phyloP scores from a whole-genome alignment of 2,329 filamentous ascomycete genomes.

The Biscogniauxia mediterranea region DNA sequence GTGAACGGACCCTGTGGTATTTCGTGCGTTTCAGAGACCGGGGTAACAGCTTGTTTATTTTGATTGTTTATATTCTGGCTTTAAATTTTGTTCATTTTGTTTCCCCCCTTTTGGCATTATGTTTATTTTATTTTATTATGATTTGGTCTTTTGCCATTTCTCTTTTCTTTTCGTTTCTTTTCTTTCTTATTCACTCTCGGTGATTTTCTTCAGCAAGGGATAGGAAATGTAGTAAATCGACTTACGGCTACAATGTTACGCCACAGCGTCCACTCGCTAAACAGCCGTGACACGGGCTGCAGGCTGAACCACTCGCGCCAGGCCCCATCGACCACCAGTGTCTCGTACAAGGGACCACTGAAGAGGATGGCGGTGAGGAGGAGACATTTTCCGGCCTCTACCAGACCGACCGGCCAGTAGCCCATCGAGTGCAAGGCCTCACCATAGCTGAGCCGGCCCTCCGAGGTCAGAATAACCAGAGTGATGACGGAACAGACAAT shows the following conservation, averaged over 20 bases:
- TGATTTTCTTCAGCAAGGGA: background rate
- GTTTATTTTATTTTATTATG: background rate
- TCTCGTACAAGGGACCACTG: constrained; percentile 78
- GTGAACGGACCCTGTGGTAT: constrained; percentile 71
- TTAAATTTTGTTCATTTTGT: background rate
- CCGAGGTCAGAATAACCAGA: constrained; percentile 60
- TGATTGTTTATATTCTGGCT: background rate
- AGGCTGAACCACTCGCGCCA: constrained; percentile 65
- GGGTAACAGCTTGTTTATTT: background rate
- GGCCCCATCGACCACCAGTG: constrained; percentile 67
- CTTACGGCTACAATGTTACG: constrained; percentile 83
- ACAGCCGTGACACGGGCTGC: constrained; percentile 54
- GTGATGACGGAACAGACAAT: constrained; percentile 65
- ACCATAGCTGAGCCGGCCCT: constrained; percentile 47
- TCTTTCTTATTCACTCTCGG: background rate
- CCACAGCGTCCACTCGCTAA: constrained; percentile 76
- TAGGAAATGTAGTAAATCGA: constrained; percentile 20
- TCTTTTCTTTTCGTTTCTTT: background rate
- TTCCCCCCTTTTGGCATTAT: background rate
- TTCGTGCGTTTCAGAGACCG: constrained; percentile 1
- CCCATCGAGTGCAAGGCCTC: constrained; percentile 70
- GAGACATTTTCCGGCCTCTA: constrained; percentile 64
- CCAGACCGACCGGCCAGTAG: constrained; percentile 71
- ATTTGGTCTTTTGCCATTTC: background rate
- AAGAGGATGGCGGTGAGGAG: constrained; percentile 77